Percentiles rank a stretch among this genome's conserved stretches.
These are phyloP conservation scores for Chlamydomonas incerta DNA, from an alignment of 139 green algal species.

Conservation along the genomic window DNA sequence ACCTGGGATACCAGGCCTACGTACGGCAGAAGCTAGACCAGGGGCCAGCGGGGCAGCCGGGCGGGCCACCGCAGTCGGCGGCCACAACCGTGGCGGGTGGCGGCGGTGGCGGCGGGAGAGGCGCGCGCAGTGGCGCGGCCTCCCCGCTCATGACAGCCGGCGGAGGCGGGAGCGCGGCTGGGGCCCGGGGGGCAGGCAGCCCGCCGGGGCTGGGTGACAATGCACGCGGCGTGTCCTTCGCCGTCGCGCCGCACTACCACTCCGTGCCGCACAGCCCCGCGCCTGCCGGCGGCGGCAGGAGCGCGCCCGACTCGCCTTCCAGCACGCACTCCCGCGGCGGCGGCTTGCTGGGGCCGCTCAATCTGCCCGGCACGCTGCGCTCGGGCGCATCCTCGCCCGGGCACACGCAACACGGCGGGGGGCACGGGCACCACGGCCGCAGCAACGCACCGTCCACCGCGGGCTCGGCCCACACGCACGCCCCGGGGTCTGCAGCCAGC, in stretches of 20 bases:
- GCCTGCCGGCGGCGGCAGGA: neutral
- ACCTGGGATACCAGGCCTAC: constrained; percentile 41
- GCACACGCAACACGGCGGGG: neutral
- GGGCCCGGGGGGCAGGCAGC: too few species aligned
- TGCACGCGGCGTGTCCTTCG: neutral
- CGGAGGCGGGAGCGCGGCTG: neutral
- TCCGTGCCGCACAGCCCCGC: neutral
- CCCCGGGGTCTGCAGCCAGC: neutral
- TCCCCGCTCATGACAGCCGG: neutral
- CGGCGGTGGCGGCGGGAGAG: too few species aligned
- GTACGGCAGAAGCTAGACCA: constrained; percentile 35
- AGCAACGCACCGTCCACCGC: neutral
- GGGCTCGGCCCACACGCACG: too few species aligned
- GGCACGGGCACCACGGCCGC: neutral
- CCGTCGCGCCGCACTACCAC: neutral
- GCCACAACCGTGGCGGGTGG: neutral
- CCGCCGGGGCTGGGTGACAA: too few species aligned
- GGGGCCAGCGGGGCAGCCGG: neutral
- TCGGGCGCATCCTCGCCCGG: neutral
- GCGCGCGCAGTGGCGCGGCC: neutral
- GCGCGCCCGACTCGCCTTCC: neutral
- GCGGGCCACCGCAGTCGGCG: neutral
- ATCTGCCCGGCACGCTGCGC: neutral
- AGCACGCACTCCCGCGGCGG: neutral
- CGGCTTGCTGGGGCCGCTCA: neutral